Evolutionary conservation across 352 stramenopile genomes (phyloP).

Genomic region (Aphanomyces stellatus): DNA sequence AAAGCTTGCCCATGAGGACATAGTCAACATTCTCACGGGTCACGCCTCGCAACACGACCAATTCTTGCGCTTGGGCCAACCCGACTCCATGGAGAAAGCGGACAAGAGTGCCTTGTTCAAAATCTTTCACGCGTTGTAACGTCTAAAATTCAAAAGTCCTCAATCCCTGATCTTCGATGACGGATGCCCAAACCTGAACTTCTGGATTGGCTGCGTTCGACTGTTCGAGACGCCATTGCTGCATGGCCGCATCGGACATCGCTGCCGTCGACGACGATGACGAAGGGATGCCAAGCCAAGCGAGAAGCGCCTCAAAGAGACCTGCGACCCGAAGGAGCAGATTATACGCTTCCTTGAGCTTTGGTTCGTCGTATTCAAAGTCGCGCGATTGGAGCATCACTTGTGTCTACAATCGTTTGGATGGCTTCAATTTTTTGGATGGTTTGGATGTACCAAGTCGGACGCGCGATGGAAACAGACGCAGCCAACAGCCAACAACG

Average conservation of each 20-base stretch:
- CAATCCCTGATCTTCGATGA: no score
- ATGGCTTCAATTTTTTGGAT: constrained; percentile 23
- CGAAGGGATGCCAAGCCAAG: constrained; percentile 30
- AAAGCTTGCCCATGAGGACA: constrained; percentile 55
- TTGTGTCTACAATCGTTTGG: not conserved
- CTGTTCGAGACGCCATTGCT: constrained; percentile 53
- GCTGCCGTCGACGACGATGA: not conserved
- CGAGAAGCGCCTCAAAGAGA: constrained; percentile 41
- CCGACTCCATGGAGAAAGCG: constrained; percentile 48
- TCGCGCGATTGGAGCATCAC: constrained; percentile 4
- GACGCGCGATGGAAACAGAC: constrained; percentile 37
- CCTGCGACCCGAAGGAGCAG: constrained; percentile 46
- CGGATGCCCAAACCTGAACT: no score
- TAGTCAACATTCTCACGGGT: constrained; percentile 51
- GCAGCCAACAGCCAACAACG: constrained; percentile 36
- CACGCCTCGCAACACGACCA: constrained; percentile 52
- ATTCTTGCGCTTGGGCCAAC: constrained; percentile 53
- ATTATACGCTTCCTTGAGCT: constrained; percentile 66
- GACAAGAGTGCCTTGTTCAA: constrained; percentile 37
- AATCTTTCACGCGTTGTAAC: constrained; percentile 42
- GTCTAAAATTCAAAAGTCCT: constrained; percentile 10
- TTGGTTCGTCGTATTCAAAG: constrained; percentile 40
- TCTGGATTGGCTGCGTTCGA: constrained; percentile 16
- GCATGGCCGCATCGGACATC: constrained; percentile 35
- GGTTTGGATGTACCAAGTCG: constrained; percentile 37